Conservation (phyloP, 805 yeast species). For the Candida silvatica region DNA sequence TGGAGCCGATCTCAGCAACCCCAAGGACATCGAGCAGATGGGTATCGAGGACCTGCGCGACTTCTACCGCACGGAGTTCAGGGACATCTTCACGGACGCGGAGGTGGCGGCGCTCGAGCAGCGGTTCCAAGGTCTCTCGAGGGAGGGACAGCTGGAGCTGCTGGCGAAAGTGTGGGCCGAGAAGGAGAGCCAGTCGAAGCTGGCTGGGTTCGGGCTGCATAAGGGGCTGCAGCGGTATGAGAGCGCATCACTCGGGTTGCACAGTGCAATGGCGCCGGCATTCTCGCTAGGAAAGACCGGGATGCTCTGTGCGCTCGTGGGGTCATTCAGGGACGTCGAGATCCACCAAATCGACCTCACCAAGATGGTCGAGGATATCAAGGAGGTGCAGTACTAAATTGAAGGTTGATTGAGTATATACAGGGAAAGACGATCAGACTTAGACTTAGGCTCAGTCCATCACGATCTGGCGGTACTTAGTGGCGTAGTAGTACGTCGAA, state of each 20-base stretch:
- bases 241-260: no score
- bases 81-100: constrained; percentile 18
- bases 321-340: no score
- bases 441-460: neutral
- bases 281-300: no score
- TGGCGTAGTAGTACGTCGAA: constrained; percentile 52
- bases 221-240: constrained; percentile 18
- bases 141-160: constrained; percentile 10
- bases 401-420: no score
- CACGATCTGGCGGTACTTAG: constrained; percentile 6
- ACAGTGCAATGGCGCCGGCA: no score
- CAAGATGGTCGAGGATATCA: neutral
- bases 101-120: constrained; percentile 23
- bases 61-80: constrained; percentile 18
- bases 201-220: constrained; percentile 50
- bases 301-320: no score
- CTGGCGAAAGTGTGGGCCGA: constrained; percentile 69
- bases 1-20: constrained; percentile 42
- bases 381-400: neutral
- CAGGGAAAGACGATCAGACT: neutral
- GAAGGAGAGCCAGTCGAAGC: constrained; percentile 69
- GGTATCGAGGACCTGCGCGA: constrained; percentile 8
- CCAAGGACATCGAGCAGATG: constrained; percentile 19
- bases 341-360: neutral
- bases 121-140: constrained; percentile 3